Evolutionary conservation across 495 filamentous ascomycete genomes (phyloP).

Genomic region (Penicillium roqueforti): DNA sequence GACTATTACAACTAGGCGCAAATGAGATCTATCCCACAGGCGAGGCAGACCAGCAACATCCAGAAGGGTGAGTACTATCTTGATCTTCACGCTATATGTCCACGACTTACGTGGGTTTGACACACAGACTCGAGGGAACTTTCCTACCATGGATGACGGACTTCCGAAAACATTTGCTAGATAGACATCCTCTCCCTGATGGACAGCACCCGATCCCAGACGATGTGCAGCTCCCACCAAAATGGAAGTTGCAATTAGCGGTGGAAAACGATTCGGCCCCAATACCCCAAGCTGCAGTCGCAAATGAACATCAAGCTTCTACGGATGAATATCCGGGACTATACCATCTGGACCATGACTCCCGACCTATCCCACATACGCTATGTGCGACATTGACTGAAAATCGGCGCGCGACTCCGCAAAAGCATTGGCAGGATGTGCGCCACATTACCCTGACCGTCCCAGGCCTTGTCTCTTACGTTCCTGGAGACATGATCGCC

Average conservation of each 20-base stretch:
- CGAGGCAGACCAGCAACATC: constrained; percentile 89
- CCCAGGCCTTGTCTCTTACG: constrained; percentile 40
- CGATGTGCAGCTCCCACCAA: constrained; percentile 71
- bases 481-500: constrained; percentile 70
- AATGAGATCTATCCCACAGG: constrained; percentile 69
- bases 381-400: constrained; percentile 37
- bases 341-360: constrained; percentile 42
- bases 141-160: constrained; percentile 74
- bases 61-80: constrained; percentile 66
- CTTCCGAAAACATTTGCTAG: constrained; percentile 60
- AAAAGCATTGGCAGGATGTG: constrained; percentile 89
- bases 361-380: constrained; percentile 50
- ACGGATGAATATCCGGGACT: constrained; percentile 22
- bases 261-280: constrained; percentile 4
- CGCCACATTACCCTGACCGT: constrained; percentile 63
- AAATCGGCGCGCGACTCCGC: constrained; percentile 72
- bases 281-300: background rate
- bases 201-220: constrained; percentile 67
- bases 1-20: constrained; percentile 82
- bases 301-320: constrained; percentile 1
- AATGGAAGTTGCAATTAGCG: constrained; percentile 61
- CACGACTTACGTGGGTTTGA: background rate
- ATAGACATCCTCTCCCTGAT: constrained; percentile 62
- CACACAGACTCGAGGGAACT: constrained; percentile 66
- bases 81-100: background rate